phyloP scores from a whole-genome alignment of 1,284 basidiomycete genomes.

The Tilletia setariae region DNA sequence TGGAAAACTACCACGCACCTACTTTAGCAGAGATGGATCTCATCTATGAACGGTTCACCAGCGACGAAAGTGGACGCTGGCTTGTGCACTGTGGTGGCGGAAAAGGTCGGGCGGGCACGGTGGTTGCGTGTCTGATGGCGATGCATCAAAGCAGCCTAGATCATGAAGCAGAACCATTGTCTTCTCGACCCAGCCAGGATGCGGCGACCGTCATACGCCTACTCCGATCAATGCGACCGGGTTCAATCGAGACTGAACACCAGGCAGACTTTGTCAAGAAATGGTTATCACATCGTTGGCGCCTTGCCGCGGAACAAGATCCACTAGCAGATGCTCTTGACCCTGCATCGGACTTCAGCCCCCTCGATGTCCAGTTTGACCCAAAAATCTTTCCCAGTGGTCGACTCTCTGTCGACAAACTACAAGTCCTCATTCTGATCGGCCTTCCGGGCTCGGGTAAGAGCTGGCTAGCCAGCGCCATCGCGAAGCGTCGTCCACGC shows the following conservation, averaged over 20 bases:
- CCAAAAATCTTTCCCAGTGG: not conserved
- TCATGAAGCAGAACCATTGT: not conserved
- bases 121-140: conserved; percentile 57
- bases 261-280: conserved; percentile 14
- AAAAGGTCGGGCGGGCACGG: conserved; percentile 65
- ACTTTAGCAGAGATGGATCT: conserved; percentile 59
- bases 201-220: not conserved
- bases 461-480: conserved; percentile 56
- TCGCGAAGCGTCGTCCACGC: conserved; percentile 56
- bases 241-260: not conserved
- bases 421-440: conserved; percentile 60
- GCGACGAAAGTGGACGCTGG: conserved; percentile 58
- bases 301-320: not conserved
- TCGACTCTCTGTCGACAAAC: not conserved
- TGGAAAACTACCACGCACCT: conserved; percentile 62
- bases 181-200: not conserved
- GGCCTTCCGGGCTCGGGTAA: conserved; percentile 66
- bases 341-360: not conserved
- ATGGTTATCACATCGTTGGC: conserved; percentile 17
- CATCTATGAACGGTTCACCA: not conserved
- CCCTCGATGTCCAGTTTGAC: not conserved
- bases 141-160: not conserved
- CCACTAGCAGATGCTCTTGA: not conserved
- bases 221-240: conserved; percentile 4
- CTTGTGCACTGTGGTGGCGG: conserved; percentile 66